Evolutionary conservation across 2,329 filamentous ascomycete species (phyloP).

Genomic region (Sclerotiophoma versabilis): DNA sequence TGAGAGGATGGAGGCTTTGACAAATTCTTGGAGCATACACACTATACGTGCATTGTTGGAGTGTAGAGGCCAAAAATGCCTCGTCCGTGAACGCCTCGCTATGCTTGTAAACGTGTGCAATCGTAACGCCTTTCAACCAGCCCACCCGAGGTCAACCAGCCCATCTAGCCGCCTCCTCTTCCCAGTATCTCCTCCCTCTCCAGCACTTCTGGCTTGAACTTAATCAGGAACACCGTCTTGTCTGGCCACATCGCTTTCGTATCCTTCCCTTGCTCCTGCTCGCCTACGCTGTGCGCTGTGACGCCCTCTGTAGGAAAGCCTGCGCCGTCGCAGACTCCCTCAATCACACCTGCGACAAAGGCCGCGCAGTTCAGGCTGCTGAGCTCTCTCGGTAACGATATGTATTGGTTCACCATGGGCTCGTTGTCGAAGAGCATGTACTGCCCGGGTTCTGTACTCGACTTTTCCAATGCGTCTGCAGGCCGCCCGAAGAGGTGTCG

Average conservation of each 20-base stretch:
- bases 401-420: conserved; percentile 91
- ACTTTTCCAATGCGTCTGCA: conserved; percentile 92
- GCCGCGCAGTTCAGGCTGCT: conserved; percentile 95
- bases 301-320: conserved; percentile 85
- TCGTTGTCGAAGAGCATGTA: conserved; percentile 99
- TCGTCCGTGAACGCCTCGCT: conserved; percentile 7
- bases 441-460: conserved; percentile 83
- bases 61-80: not conserved
- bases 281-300: conserved; percentile 77
- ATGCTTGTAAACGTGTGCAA: not conserved
- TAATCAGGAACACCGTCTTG: conserved; percentile 93
- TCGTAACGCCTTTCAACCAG: not conserved
- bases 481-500: conserved; percentile 88
- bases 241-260: conserved; percentile 80
- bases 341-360: conserved; percentile 92
- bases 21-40: not conserved
- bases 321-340: conserved; percentile 93
- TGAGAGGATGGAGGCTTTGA: not conserved
- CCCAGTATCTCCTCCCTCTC: conserved; percentile 87
- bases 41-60: not conserved
- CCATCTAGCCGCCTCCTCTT: conserved; percentile 56
- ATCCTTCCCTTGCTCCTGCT: conserved; percentile 59
- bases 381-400: conserved; percentile 94
- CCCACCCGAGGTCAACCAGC: too few relatives aligned
- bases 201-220: conserved; percentile 89